Percentiles rank a stretch among this genome's conserved stretches.
Evolutionary conservation across 1,139 yeast species (phyloP).

Genomic region (Cylindricascospora bacillispora): DNA sequence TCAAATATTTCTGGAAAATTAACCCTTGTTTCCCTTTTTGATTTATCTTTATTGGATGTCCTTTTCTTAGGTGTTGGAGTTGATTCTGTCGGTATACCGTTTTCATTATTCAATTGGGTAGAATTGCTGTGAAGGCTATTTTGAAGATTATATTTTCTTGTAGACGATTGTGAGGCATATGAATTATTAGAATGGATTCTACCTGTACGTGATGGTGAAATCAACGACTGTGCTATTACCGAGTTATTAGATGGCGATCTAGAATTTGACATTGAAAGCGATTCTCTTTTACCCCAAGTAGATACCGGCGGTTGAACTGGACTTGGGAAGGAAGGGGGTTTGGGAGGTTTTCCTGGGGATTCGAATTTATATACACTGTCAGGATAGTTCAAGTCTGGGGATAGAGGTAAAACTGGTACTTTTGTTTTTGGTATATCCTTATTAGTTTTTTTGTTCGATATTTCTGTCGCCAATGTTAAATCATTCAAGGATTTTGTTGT

Average conservation of each 20-base stretch:
- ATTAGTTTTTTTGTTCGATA: background rate
- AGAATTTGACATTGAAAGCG: conserved; percentile 1
- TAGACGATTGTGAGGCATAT: background rate
- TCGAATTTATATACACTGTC: conserved; percentile 26
- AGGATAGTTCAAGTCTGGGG: conserved; percentile 3
- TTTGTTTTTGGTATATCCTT: background rate
- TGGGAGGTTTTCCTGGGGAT: conserved; percentile 54
- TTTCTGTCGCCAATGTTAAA: conserved; percentile 3
- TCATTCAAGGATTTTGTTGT: background rate
- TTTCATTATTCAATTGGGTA: no score
- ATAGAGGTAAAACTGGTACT: background rate
- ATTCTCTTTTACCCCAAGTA: conserved; percentile 8
- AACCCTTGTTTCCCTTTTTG: background rate
- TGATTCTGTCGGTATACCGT: background rate
- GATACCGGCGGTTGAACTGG: conserved; percentile 30
- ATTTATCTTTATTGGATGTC: background rate
- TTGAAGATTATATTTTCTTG: no score
- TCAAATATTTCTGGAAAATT: no score
- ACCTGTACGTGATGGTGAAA: no score
- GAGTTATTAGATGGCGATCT: background rate
- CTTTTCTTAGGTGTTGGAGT: background rate
- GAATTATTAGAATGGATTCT: background rate
- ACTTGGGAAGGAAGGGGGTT: conserved; percentile 39
- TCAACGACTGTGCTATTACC: no score
- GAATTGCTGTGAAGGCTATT: background rate